Evolutionary conservation across 2,329 filamentous ascomycete genomes (phyloP), one percentile per base, ranked within the genome.

Genomic region (Colletotrichum melonis): DNA sequence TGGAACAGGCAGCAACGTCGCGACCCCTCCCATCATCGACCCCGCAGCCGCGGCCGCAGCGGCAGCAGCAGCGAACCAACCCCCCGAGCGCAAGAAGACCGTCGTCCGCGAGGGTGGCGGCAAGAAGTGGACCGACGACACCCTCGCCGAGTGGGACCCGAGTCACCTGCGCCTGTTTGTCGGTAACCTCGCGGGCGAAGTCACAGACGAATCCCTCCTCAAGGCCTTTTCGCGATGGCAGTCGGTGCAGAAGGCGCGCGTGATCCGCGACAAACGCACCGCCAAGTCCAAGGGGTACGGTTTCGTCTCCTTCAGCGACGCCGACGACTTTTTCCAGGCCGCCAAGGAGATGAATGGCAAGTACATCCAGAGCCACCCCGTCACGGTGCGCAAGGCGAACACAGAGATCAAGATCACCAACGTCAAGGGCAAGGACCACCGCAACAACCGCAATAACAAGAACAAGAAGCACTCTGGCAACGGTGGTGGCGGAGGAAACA

Each of bases 321-420:
- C 95, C 35, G 97, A 99, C 82, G 95, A 98, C 80, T 98, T 97
- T 82, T 98, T 99, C 87, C 91, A 94, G 79, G 96, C 97, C 1
- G 96, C 95, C 78, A 95, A 97, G 85, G 96, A 98, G 85, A 98
- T 98, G 97, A 94, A 98, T 79, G 95, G 95, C 78, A 98, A 99
- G 85, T 99, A 99, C 84, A 98, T 99, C 80, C 96, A 97, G 79
- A 98, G 95, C 81, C 97, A 98, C 82, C 97, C 97, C 0, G 94
- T 98, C 32, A 87, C 94, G 30, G 90, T 98, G 77, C 92, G 94
- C 82, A 94, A 97, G 82, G 95, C 94, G 76, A 97, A 93, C 77
- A 98, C 96, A 6, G 95, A 98, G 82, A 95, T 99, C 82, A 95
- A 94, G 80, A 91, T 95, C 5, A 88, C 92, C 14, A 88, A 88